Evolutionary conservation across 306 rosid species (phyloP), one percentile per base, ranked within the genome.

Genomic region (Oemleria cerasiformis): DNA sequence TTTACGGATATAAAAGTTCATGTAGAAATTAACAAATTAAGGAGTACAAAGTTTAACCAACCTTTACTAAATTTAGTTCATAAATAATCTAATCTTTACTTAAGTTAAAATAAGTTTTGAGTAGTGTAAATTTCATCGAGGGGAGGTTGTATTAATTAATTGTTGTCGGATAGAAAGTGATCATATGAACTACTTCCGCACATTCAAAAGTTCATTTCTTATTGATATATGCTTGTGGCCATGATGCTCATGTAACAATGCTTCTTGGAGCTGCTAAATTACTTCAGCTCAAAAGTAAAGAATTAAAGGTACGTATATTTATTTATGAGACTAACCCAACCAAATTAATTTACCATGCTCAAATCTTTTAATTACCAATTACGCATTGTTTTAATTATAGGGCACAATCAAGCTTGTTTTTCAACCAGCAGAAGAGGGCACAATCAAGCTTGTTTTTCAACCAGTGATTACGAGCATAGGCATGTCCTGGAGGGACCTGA

Each of bases 191-290:
- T n/a, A n/a, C n/a, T n/a, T n/a, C n/a, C n/a, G n/a, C n/a, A n/a
- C n/a, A n/a, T n/a, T n/a, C n/a, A n/a, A n/a, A n/a, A n/a, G n/a
- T n/a, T n/a, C n/a, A n/a, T n/a, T n/a, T n/a, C n/a, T n/a, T n/a
- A n/a, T n/a, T n/a, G n/a, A n/a, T n/a, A n/a, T n/a, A 85, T 56
- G 88, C 90, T 47, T 88, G 90, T 55, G 92, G 92, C 44, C 90
- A 88, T 67, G 90, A 85, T 64, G 79, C 80, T 68, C 92, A 88
- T 59, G 86, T 79, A 1, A 69, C 90, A 19, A 85, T 85, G 88
- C 83, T 85, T 76, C 90, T 87, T 42, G 92, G 90, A 68, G 92
- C 90, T 15, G 92, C 90, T 12, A 83, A 85, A 74, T 81, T 85
- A 72, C 86, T 87, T 56, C 87, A 83, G 43, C 66, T 0, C 6